phyloP scores from a whole-genome alignment of 2,329 filamentous ascomycete species.

The Pseudogymnoascus sp. region DNA sequence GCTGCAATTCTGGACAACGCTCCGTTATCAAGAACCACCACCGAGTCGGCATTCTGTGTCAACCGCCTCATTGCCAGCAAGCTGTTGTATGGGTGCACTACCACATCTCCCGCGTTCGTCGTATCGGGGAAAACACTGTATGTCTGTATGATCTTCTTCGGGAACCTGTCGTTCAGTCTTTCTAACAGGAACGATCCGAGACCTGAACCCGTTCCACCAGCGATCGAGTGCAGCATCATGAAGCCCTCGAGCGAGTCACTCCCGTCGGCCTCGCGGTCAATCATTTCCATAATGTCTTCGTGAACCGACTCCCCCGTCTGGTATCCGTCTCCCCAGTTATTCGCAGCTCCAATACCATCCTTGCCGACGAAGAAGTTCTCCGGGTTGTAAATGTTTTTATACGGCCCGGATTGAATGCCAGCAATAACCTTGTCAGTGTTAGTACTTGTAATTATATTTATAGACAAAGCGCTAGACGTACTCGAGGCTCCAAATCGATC shows the following conservation, averaged over 20 bases:
- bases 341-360: conserved; percentile 85
- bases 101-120: conserved; percentile 76
- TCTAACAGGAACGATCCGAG: conserved; percentile 91
- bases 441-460: not conserved
- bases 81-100: conserved; percentile 98
- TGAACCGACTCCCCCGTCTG: conserved; percentile 84
- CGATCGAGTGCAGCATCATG: conserved; percentile 98
- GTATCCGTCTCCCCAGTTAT: conserved; percentile 98
- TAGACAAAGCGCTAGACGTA: conserved; percentile 31
- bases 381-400: conserved; percentile 98
- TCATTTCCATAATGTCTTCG: conserved; percentile 99
- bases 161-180: conserved; percentile 91
- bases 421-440: conserved; percentile 60
- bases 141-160: conserved; percentile 98
- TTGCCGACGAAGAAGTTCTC: conserved; percentile 98
- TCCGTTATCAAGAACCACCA: conserved; percentile 94
- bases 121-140: conserved; percentile 98
- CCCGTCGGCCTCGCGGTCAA: conserved; percentile 94
- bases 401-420: conserved; percentile 83
- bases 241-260: conserved; percentile 98
- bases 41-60: conserved; percentile 93
- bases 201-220: conserved; percentile 93
- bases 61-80: conserved; percentile 82
- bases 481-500: conserved; percentile 87
- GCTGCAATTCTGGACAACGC: conserved; percentile 89